Evolutionary conservation across 1,139 yeast species (phyloP), one percentile per base, ranked within the genome.

Genomic region (Hyphopichia pseudoburtonii): DNA sequence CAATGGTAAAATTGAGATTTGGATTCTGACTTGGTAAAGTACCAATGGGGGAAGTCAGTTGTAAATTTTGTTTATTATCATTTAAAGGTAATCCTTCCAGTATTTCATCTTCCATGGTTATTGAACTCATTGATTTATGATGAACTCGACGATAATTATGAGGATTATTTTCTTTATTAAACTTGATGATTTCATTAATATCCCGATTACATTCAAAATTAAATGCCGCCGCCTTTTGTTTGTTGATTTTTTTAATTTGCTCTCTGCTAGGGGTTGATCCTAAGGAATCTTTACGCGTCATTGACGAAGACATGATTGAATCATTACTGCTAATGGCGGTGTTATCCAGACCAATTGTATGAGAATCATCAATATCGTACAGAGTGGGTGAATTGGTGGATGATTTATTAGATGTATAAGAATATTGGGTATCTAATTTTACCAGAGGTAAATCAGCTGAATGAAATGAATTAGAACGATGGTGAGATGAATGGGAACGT

Each of bases 181-280:
- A 41, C 32, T 43, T 42, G 28, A 48, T 38, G 6, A 48, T 40
- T 17, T 50, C 44, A 21, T 42, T 45, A 37, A 51, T 42, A 17
- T 52, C 57, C 3, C 41, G 32, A 34, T 46, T 43, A 26, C 44
- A 33, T 15, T 36, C 26, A 30, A 41, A 43, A 30, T 43, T 38
- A 25, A 30, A 41, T 11, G 36, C 37, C 18, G 35, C 32, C 12
- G 18, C n/a, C 32, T 32, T 39, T 11, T 17, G 9, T 28, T 18
- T 28, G 10, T 12, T 25, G 29, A 17, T 11, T 16, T 34, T 17
- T 16, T 30, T 24, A 21, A 7, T 21, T 7, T 21, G n/a, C n/a
- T n/a, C n/a, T n/a, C n/a, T 21, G 23, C 23, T 21, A 9, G 14
- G 10, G 14, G 27, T 9, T 5, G 27, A 24, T 9, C 6, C 27